Evolutionary conservation across 2,329 filamentous ascomycete genomes (phyloP).

Genomic region (Rutstroemia sydowiana): DNA sequence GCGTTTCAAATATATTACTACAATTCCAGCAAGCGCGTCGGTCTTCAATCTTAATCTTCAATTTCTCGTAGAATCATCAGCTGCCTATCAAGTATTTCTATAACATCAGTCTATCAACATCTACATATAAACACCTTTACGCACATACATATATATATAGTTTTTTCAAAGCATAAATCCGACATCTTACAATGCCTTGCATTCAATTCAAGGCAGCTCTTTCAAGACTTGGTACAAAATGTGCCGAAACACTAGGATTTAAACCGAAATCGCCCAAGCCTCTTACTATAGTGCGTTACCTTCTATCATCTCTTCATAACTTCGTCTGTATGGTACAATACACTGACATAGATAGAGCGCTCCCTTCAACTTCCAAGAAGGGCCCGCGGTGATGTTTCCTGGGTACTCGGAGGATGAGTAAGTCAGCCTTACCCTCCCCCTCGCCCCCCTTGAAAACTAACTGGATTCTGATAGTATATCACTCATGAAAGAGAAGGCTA

Average conservation of each 20-base stretch:
- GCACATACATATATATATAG: conserved; percentile 1
- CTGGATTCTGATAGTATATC: conserved; percentile 18
- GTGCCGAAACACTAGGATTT: conserved; percentile 13
- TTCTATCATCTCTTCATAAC: too few species aligned
- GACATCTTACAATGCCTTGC: conserved; percentile 13
- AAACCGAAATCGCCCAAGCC: conserved; percentile 15
- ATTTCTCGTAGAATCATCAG: neutral
- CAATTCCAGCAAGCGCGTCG: conserved; percentile 8
- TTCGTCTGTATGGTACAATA: neutral
- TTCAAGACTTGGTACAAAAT: conserved; percentile 14
- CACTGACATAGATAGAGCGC: conserved; percentile 41
- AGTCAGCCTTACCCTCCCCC: conserved; percentile 25
- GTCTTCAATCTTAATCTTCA: neutral
- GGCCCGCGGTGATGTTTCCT: conserved; percentile 42
- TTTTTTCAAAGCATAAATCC: neutral
- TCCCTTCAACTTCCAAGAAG: conserved; percentile 51
- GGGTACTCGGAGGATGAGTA: conserved; percentile 54
- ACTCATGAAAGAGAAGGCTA: conserved; percentile 29
- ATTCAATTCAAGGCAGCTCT: conserved; percentile 10
- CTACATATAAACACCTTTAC: neutral
- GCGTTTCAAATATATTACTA: conserved; percentile 9
- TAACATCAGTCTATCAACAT: neutral
- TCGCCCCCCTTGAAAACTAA: neutral
- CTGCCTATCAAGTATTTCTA: neutral
- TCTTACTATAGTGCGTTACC: conserved; percentile 15